Percentiles rank a stretch among this genome's conserved stretches.
These are phyloP conservation scores for Ustilago cynodontis DNA, from an alignment of 1,284 basidiomycete genomes.

Conservation along the genomic window DNA sequence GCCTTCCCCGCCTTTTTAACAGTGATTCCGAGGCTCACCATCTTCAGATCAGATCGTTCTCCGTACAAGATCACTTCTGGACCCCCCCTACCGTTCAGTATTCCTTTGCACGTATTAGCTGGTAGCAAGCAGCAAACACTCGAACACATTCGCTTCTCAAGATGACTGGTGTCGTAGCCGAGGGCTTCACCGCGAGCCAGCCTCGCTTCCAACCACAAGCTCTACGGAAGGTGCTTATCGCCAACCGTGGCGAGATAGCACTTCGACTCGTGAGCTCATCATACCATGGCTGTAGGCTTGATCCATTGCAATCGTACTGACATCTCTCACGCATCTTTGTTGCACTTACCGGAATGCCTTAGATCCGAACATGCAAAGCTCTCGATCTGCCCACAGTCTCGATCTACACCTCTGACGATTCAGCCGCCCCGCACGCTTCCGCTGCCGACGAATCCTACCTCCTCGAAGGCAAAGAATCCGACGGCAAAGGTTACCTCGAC, in stretches of 20 bases:
- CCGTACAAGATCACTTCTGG: background rate
- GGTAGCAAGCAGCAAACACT: background rate
- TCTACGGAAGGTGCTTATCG: conserved; percentile 61
- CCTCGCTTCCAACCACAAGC: conserved; percentile 20
- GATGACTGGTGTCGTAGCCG: conserved; percentile 3
- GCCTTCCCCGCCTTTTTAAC: background rate
- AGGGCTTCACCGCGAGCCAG: conserved; percentile 27
- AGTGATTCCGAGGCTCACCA: too few species aligned
- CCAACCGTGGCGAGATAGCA: conserved; percentile 75
- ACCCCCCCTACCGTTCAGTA: too few species aligned
- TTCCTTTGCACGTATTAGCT: background rate
- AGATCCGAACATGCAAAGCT: conserved; percentile 73
- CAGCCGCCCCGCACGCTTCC: conserved; percentile 73
- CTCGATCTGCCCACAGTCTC: conserved; percentile 74
- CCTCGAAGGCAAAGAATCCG: conserved; percentile 71
- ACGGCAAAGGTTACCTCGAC: conserved; percentile 62
- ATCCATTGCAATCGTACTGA: background rate
- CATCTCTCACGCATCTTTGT: background rate
- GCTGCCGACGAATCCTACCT: conserved; percentile 28
- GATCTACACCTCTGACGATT: conserved; percentile 75
- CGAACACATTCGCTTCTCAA: background rate
- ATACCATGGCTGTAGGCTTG: background rate
- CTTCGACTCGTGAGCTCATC: conserved; percentile 71
- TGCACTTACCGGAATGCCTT: background rate
- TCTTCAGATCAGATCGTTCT: background rate